phyloP scores from a whole-genome alignment of 176 grass and related monocot genomes.

The Otatea glauca region DNA sequence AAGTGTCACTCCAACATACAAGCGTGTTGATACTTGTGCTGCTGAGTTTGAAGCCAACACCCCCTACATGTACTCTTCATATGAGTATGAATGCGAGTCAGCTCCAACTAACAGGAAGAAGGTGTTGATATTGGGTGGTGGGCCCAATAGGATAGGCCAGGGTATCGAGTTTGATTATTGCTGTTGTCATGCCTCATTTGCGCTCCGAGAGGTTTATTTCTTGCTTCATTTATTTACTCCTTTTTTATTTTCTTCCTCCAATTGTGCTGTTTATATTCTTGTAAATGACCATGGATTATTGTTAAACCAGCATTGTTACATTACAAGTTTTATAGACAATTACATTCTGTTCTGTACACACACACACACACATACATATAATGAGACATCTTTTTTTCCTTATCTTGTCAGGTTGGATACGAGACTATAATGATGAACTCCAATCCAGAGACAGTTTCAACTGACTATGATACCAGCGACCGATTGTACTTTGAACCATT shows the following conservation, averaged over 20 bases:
- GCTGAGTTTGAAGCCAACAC: conserved; percentile 99
- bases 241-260: neutral
- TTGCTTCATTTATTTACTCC: conserved; percentile 38
- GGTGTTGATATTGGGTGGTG: conserved; percentile 97
- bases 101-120: conserved; percentile 85
- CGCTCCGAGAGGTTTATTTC: conserved; percentile 75
- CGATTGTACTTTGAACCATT: conserved; percentile 97
- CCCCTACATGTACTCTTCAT: conserved; percentile 97
- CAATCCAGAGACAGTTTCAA: conserved; percentile 99
- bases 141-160: conserved; percentile 95
- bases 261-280: neutral
- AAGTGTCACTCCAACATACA: conserved; percentile 79
- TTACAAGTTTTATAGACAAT: conserved; percentile 6
- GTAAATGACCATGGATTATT: conserved; percentile 24
- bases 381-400: neutral
- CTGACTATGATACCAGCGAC: conserved; percentile 94
- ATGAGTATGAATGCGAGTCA: conserved; percentile 96
- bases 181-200: conserved; percentile 98
- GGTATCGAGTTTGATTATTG: conserved; percentile 99
- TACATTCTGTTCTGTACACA: neutral
- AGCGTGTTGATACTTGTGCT: conserved; percentile 98
- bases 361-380: too few relatives aligned
- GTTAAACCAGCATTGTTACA: neutral
- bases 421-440: conserved; percentile 99
- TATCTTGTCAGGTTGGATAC: conserved; percentile 66